Percentiles rank a stretch among this genome's conserved stretches.
Conservation (phyloP, 768 basidiomycete species). For the Collybiopsis luxurians region DNA sequence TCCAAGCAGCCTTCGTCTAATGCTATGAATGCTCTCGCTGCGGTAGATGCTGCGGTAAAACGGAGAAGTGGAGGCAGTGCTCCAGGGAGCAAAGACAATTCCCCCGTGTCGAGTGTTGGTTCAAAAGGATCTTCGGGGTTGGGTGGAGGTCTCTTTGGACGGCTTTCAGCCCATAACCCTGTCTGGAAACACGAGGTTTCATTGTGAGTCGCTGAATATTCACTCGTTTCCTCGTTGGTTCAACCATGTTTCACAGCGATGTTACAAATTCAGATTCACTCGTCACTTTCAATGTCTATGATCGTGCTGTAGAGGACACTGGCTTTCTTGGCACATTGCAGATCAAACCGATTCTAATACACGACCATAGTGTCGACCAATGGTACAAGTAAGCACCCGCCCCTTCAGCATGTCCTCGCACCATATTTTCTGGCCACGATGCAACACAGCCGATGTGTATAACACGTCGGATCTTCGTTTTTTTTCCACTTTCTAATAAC, state of each 20-base stretch:
- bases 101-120: conserved; percentile 41
- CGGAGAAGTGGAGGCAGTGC: conserved; percentile 31
- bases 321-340: conserved; percentile 90
- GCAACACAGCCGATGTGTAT: conserved; percentile 12
- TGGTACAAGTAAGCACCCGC: conserved; percentile 84
- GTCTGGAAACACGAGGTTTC: conserved; percentile 99
- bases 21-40: conserved; percentile 65
- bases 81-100: conserved; percentile 35
- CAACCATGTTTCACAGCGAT: conserved; percentile 59
- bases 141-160: conserved; percentile 54
- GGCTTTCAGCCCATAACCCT: conserved; percentile 79
- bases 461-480: conserved; percentile 6
- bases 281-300: conserved; percentile 89
- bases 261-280: conserved; percentile 85
- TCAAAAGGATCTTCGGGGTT: conserved; percentile 31
- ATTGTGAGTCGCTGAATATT: conserved; percentile 66
- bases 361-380: conserved; percentile 93
- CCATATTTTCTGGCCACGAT: conserved; percentile 8
- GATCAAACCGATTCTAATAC: conserved; percentile 86
- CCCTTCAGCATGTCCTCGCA: conserved; percentile 4
- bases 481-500: conserved; percentile 11
- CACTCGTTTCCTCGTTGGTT: conserved; percentile 7
- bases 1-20: neutral
- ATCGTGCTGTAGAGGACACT: conserved; percentile 77
- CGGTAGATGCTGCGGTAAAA: conserved; percentile 33